Percentiles rank a stretch among this genome's conserved stretches.
phyloP scores from a whole-genome alignment of 306 rosid genomes.

The Vigna angularis region DNA sequence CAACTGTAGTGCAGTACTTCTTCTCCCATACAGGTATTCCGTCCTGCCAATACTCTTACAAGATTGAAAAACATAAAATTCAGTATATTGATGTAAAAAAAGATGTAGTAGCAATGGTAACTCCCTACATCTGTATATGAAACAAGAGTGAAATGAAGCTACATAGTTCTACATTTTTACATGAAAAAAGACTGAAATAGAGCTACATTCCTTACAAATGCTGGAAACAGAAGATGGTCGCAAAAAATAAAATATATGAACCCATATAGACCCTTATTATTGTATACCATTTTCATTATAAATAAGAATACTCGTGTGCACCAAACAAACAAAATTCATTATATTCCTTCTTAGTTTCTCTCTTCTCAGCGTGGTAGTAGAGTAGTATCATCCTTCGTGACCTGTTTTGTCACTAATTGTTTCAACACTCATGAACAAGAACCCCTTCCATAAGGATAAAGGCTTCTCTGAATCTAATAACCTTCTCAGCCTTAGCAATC shows the following conservation, averaged over 20 bases:
- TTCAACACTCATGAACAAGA: no score
- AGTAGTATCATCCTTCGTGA: no score
- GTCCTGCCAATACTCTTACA: constrained; percentile 62
- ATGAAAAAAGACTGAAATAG: background rate
- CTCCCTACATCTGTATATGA: no score
- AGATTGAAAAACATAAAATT: constrained; percentile 9
- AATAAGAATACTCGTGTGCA: no score
- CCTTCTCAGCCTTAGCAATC: background rate
- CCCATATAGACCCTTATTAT: background rate
- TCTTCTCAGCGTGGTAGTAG: no score
- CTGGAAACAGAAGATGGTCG: background rate
- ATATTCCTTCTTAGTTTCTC: no score
- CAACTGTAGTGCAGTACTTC: constrained; percentile 66
- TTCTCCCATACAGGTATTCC: constrained; percentile 95
- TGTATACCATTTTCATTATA: no score
- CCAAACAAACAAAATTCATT: no score
- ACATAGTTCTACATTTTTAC: no score
- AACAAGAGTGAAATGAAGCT: no score
- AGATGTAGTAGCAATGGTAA: no score
- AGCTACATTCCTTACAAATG: background rate
- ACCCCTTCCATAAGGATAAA: background rate
- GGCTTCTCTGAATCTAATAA: background rate
- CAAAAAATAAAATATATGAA: background rate
- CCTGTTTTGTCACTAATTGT: no score
- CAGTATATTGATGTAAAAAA: background rate